These are phyloP conservation scores for Gamarada debralockiae DNA, from an alignment of 495 filamentous ascomycete genomes.

Conservation along the genomic window DNA sequence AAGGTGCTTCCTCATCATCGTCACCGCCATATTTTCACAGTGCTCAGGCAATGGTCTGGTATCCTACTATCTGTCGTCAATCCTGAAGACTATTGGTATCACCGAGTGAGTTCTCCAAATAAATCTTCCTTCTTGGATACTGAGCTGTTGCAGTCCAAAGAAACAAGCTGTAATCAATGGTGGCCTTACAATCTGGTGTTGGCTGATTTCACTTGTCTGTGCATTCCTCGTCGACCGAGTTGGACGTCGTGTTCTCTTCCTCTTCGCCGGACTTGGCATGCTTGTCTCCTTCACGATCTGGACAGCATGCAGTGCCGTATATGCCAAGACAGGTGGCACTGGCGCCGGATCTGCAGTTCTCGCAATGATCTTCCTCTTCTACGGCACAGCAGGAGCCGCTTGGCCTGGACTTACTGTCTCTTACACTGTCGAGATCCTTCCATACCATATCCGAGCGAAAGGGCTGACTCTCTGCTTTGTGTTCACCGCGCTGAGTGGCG, in stretches of 20 bases:
- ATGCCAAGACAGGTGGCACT: constrained; percentile 5
- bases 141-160: too few species aligned
- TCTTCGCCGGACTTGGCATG: constrained; percentile 21
- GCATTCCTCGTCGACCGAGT: constrained; percentile 20
- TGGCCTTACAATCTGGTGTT: constrained; percentile 36
- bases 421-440: constrained; percentile 12
- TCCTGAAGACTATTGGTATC: constrained; percentile 31
- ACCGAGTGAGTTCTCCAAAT: constrained; percentile 20
- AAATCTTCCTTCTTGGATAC: too few species aligned
- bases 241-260: constrained; percentile 20
- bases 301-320: constrained; percentile 13
- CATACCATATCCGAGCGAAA: constrained; percentile 15
- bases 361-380: constrained; percentile 27
- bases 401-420: constrained; percentile 6
- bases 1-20: constrained; percentile 40
- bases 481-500: neutral
- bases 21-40: constrained; percentile 26
- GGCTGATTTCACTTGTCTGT: constrained; percentile 6
- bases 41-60: constrained; percentile 20
- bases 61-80: constrained; percentile 41
- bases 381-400: constrained; percentile 1
- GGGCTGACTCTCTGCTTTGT: neutral
- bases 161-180: constrained; percentile 42
- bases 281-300: constrained; percentile 25
- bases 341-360: constrained; percentile 16